Evolutionary conservation across 345 rosid genomes (phyloP).

Genomic region (Syzygium aromaticum): DNA sequence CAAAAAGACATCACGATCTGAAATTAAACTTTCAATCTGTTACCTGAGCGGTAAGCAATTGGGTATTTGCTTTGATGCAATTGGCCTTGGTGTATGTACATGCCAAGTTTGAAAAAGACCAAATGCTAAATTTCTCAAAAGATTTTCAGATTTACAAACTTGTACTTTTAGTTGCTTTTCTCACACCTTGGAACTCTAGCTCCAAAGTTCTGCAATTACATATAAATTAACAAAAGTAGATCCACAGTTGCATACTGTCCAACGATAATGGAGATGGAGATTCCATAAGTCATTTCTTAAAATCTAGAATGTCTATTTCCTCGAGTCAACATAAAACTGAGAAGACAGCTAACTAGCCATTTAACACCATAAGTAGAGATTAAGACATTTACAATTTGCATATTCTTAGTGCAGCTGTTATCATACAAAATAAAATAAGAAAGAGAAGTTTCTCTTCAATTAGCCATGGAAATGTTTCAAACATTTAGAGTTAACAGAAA

Average conservation of each 20-base stretch:
- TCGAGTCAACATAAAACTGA: not conserved
- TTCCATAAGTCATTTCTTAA: not conserved
- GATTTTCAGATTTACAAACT: slow-evolving; percentile 25
- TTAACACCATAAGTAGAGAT: not conserved
- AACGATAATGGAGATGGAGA: not conserved
- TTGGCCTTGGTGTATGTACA: slow-evolving; percentile 98
- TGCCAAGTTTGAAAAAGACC: slow-evolving; percentile 74
- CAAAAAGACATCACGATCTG: not conserved
- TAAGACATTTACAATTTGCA: not conserved
- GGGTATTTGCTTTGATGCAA: slow-evolving; percentile 96
- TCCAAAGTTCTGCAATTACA: slow-evolving; percentile 60
- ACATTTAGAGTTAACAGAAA: not conserved
- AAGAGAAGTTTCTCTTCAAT: not conserved
- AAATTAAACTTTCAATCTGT: not conserved
- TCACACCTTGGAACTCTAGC: slow-evolving; percentile 97
- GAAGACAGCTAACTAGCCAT: not conserved
- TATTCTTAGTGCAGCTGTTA: not conserved
- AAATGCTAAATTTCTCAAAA: not conserved
- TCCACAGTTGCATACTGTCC: not conserved
- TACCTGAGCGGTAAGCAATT: slow-evolving; percentile 95
- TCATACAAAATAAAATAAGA: not conserved
- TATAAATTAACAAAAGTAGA: not conserved
- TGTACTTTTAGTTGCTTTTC: slow-evolving; percentile 7
- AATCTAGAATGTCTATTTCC: too few species aligned
- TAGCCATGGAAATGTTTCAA: not conserved